These are phyloP conservation scores for Paracoccidioides brasiliensis DNA, from an alignment of 2,329 filamentous ascomycete genomes.

Conservation along the genomic window DNA sequence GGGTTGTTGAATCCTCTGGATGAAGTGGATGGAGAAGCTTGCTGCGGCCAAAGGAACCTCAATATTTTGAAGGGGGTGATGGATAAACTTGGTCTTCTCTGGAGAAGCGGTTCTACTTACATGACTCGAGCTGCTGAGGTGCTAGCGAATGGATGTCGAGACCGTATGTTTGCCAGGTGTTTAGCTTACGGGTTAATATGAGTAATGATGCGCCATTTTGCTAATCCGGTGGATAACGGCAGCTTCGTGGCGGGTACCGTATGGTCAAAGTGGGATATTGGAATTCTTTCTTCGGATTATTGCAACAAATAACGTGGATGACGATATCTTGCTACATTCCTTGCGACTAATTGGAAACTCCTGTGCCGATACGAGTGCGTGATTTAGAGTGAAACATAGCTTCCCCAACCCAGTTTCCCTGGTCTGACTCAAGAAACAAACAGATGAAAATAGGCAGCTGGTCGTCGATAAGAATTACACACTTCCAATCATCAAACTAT, in stretches of 20 bases:
- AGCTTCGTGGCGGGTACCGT: constrained; percentile 26
- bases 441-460: constrained; percentile 31
- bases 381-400: background rate
- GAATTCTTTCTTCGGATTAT: constrained; percentile 30
- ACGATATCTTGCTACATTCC: constrained; percentile 26
- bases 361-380: constrained; percentile 32
- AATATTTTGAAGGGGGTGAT: constrained; percentile 18
- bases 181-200: background rate
- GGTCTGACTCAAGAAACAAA: constrained; percentile 8
- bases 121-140: constrained; percentile 25
- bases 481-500: constrained; percentile 23
- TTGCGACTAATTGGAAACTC: constrained; percentile 33
- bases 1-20: constrained; percentile 21
- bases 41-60: constrained; percentile 13
- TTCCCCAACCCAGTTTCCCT: background rate
- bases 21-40: constrained; percentile 16
- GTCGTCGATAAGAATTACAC: constrained; percentile 30
- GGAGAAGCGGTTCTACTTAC: constrained; percentile 24
- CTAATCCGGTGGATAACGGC: constrained; percentile 16
- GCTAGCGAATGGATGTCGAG: constrained; percentile 31
- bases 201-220: background rate
- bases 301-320: constrained; percentile 18
- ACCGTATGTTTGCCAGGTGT: constrained; percentile 23
- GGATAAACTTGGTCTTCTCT: constrained; percentile 23
- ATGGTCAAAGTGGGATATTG: constrained; percentile 28